Conservation (phyloP, 2,329 filamentous ascomycete species). For the Sporothrix brasiliensis region DNA sequence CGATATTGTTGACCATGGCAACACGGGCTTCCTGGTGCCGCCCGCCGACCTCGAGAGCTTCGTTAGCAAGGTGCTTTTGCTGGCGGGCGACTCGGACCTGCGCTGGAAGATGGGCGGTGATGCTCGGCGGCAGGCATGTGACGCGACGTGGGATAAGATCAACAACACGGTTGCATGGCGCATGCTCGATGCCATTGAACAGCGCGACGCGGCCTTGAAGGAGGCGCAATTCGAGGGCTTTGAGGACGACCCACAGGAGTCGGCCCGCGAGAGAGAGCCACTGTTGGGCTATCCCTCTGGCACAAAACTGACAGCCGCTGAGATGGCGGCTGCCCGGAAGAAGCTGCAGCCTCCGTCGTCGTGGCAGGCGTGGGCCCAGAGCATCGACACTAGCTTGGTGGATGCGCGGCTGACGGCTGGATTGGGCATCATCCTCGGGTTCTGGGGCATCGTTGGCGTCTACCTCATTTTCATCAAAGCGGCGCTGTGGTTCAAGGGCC, state of each 20-base stretch:
- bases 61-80: constrained; percentile 54
- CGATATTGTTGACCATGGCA: constrained; percentile 64
- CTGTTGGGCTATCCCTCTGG: constrained; percentile 30
- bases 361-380: constrained; percentile 51
- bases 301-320: constrained; percentile 17
- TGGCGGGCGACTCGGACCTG: constrained; percentile 52
- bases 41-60: constrained; percentile 64
- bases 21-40: constrained; percentile 63
- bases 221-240: neutral
- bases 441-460: constrained; percentile 54
- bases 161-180: constrained; percentile 70
- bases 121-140: constrained; percentile 60
- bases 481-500: constrained; percentile 37
- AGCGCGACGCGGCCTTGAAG: constrained; percentile 45
- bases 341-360: constrained; percentile 38
- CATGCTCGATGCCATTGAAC: constrained; percentile 58
- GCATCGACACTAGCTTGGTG: constrained; percentile 47
- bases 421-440: constrained; percentile 51
- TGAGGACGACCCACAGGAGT: constrained; percentile 24
- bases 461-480: constrained; percentile 55
- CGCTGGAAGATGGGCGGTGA: constrained; percentile 51
- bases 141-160: constrained; percentile 72
- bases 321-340: neutral
- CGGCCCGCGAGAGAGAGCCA: constrained; percentile 27
- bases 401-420: constrained; percentile 52